Evolutionary conservation across 2,329 filamentous ascomycete genomes (phyloP), one percentile per base, ranked within the genome.

Genomic region (Phialophora expanda): DNA sequence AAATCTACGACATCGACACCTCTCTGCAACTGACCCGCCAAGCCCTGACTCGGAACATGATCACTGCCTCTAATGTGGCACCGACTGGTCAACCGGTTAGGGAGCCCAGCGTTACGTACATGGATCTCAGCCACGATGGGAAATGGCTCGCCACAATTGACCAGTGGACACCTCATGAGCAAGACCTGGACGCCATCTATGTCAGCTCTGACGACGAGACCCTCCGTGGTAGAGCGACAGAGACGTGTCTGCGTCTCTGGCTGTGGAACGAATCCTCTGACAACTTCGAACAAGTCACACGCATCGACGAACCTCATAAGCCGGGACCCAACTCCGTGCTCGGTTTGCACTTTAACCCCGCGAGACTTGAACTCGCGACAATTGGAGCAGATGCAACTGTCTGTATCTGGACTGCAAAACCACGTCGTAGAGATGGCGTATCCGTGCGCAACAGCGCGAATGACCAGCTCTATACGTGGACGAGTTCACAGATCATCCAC

Each of bases 181-280:
- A 85, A 66, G 93, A 97, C 74, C 78, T 91, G 14, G 84, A 86
- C 46, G 84, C 84, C 63, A 76, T 90, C 30, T 77, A 82, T 59
- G 61, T 67, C 44, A 60, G 54, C 12, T 44, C 51, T 12, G 69
- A 71, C 38, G n/a, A 32, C 28, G n/a, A 50, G 5, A 30, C 34
- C 9, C 54, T 56, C 44, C 66, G 67, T 24, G 66, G 68, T 22
- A 28, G 24, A 38, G 57, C 54, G 12, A 68, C 51, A 11, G 94
- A 98, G 75, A 86, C 93, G 0, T 91, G 90, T 73, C 82, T 99
- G 57, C 97, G 97, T 75, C 95, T 99, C 76, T 99, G 95, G 95
- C 88, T 76, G 78, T 90, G 78, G 87, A 86, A 78, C 74, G 82
- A 73, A 74, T 67, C 65, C 20, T 62, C 66, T 4, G 86, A 74